Base-by-base conservation (phyloP, 2,329 filamentous ascomycete genomes). In the Exophiala xenobiotica region DNA sequence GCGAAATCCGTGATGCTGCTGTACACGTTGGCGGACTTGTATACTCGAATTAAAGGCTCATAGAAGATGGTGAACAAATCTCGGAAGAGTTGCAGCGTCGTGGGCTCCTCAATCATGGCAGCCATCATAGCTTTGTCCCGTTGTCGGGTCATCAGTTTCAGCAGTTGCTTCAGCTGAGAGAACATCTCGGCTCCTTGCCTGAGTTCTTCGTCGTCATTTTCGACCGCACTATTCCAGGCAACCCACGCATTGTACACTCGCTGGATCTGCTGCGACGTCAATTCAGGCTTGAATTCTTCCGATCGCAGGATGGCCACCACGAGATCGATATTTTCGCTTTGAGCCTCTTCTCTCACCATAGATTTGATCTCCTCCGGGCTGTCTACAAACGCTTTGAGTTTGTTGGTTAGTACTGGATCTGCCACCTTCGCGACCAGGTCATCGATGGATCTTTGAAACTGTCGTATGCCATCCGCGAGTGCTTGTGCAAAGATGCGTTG, bases 61-160 rank as follows among this genome's bases (percentile, higher is more conserved):
- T 99, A 99, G 74, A 99, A 99, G 67, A 99, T 97, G 26, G 90
- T 95, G 69, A 99, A 97, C 19, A 99, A 79, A 65, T 99, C 93
- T 41, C 90, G 84, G 79, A 63, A 93, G 22, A 99, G 79, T 66
- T 95, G 87, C n/a, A 99, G 78, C 0, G 93, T 97, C n/a, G 92
- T 91, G 0, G 93, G 90, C 73, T 99, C 92, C 71, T 97, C 91
- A 46, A 99, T 93, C 64, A 97, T 85, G 56, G 85, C 82, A 48
- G 96, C 77, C 92, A 99, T 97, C 91, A 96, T 96, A 24, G 85
- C 78, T 82, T 99, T 99, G 69, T 99, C 93, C 41, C 92, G 81
- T 65, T 96, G 89, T 42, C 93, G 81, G 8, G 90, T 92, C 69
- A 90, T 87, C 26, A 99, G 78, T 74, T 97, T 97, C 65, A 97